Evolutionary conservation across 192 early-diverging fungal genomes (phyloP).

Genomic region (Cladochytrium replicatum): DNA sequence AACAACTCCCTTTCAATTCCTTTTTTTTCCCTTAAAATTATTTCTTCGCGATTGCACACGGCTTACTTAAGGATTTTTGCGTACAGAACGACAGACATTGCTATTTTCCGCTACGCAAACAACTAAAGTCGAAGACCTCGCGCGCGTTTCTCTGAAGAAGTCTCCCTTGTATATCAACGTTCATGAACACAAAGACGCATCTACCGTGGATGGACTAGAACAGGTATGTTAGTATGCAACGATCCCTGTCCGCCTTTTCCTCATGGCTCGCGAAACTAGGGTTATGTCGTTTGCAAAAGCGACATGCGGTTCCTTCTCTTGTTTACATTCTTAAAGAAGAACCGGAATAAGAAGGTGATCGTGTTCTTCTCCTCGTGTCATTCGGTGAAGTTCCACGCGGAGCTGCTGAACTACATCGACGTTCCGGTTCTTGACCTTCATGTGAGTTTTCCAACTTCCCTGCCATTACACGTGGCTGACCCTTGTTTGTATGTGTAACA

Average conservation of each 20-base stretch:
- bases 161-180: slow-evolving; percentile 99
- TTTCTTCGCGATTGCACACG: too few relatives aligned
- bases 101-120: slow-evolving; percentile 99
- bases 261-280: slow-evolving; percentile 18
- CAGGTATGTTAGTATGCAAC: too few relatives aligned
- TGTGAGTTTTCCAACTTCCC: slow-evolving; percentile 30
- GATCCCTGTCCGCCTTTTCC: too few relatives aligned
- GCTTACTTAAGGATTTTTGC: too few relatives aligned
- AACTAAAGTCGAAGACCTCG: slow-evolving; percentile 95
- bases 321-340: slow-evolving; percentile 96
- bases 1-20: slow-evolving; percentile 4
- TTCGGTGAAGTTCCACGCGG: slow-evolving; percentile 95
- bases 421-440: slow-evolving; percentile 97
- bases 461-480: background rate
- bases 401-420: slow-evolving; percentile 98
- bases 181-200: slow-evolving; percentile 88
- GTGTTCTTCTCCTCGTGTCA: slow-evolving; percentile 98
- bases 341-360: slow-evolving; percentile 97
- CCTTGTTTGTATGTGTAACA: slow-evolving; percentile 9
- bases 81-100: slow-evolving; percentile 91
- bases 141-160: slow-evolving; percentile 93
- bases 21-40: slow-evolving; percentile 4
- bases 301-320: slow-evolving; percentile 92
- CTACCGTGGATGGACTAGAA: slow-evolving; percentile 92
- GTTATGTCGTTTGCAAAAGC: slow-evolving; percentile 89